A percentile compares a stretch with the other conserved stretches of the same genome.
phyloP scores from a whole-genome alignment of 31 red algal species.

The Odonthalia washingtoniensis region DNA sequence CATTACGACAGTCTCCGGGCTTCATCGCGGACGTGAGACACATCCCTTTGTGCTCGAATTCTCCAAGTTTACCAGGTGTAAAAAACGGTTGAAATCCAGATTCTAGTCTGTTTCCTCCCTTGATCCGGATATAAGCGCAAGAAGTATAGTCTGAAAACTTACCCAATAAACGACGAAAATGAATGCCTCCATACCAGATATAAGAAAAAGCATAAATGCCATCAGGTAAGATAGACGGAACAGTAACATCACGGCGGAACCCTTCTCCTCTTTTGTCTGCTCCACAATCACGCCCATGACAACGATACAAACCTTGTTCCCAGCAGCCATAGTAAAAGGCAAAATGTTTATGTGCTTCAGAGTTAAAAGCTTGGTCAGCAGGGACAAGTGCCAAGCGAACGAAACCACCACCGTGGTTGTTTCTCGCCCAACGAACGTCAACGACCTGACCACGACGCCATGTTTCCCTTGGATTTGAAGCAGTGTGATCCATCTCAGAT shows the following conservation, averaged over 20 bases:
- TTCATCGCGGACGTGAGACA: no score
- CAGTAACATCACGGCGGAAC: constrained; percentile 40
- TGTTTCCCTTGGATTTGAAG: constrained; percentile 30
- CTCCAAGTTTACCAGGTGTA: no score
- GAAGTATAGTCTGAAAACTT: constrained; percentile 59
- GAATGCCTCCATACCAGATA: constrained; percentile 76
- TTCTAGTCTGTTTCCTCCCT: no score
- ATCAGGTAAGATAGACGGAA: constrained; percentile 72
- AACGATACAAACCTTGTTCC: constrained; percentile 35
- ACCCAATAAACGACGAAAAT: neutral
- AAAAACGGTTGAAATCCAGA: no score
- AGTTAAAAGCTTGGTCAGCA: constrained; percentile 30
- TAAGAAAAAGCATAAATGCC: constrained; percentile 76
- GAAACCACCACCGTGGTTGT: constrained; percentile 75
- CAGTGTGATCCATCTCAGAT: no score
- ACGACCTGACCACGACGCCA: constrained; percentile 49
- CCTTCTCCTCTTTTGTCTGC: constrained; percentile 17
- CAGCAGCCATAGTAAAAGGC: constrained; percentile 66
- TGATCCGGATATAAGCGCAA: constrained; percentile 42
- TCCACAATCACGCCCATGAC: constrained; percentile 53
- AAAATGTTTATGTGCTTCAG: constrained; percentile 40
- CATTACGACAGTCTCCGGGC: no score
- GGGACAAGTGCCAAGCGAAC: constrained; percentile 56
- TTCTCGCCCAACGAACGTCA: constrained; percentile 53
- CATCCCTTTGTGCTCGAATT: constrained; percentile 41